phyloP scores from a whole-genome alignment of 495 filamentous ascomycete genomes.

The Podospora bellae-mahoneyi region DNA sequence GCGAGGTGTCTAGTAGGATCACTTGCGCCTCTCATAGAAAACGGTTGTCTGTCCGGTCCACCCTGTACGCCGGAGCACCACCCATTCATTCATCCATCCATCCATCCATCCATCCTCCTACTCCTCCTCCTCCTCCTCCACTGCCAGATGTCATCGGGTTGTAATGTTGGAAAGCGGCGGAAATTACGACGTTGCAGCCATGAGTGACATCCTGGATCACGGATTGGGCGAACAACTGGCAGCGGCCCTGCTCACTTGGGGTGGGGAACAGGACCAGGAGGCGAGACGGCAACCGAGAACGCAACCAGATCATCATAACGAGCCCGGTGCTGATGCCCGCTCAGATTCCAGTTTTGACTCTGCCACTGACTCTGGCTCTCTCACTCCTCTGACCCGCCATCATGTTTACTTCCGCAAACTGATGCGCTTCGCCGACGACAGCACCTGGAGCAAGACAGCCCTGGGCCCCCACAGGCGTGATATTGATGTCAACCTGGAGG shows the following conservation, averaged over 20 bases:
- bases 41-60: neutral
- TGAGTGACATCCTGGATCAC: constrained; percentile 17
- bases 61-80: too few relatives aligned
- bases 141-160: neutral
- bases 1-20: neutral
- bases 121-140: neutral
- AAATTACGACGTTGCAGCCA: constrained; percentile 24
- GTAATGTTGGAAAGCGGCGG: constrained; percentile 7
- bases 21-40: neutral
- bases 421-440: constrained; percentile 23
- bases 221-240: constrained; percentile 12
- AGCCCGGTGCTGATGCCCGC: neutral
- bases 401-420: constrained; percentile 22
- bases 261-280: constrained; percentile 6
- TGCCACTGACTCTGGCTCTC: neutral
- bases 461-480: constrained; percentile 14
- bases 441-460: neutral
- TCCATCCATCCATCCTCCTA: neutral
- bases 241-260: constrained; percentile 10
- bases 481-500: constrained; percentile 19
- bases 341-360: neutral
- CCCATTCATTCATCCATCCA: too few relatives aligned
- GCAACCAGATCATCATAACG: neutral
- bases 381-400: constrained; percentile 4
- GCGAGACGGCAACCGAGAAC: neutral